Conservation (phyloP, 495 filamentous ascomycete species). For the Hypoxylon fragiforme region DNA sequence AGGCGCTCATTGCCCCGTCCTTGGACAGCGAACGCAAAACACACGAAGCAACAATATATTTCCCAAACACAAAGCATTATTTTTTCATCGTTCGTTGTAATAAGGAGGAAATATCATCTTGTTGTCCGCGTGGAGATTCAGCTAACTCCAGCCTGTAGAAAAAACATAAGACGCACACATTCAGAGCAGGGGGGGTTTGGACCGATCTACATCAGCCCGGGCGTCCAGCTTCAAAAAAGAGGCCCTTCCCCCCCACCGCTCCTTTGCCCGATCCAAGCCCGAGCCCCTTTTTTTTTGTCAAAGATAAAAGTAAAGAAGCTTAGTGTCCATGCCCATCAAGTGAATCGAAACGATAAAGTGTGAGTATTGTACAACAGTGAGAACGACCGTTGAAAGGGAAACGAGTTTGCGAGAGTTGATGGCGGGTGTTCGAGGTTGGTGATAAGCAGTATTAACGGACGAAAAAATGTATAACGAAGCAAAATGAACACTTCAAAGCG, state of each 20-base stretch:
- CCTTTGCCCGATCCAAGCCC: constrained; percentile 23
- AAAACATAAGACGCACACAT: neutral
- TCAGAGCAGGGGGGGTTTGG: neutral
- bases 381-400: constrained; percentile 10
- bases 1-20: neutral
- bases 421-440: neutral
- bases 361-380: constrained; percentile 28
- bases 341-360: constrained; percentile 2
- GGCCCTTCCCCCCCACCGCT: neutral
- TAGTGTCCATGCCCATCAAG: constrained; percentile 15
- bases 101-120: neutral
- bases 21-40: neutral
- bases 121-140: neutral
- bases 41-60: neutral
- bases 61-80: neutral
- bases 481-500: constrained; percentile 2
- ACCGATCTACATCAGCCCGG: neutral
- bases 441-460: constrained; percentile 28
- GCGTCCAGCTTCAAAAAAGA: neutral
- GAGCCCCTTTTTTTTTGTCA: constrained; percentile 11
- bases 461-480: constrained; percentile 33
- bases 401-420: neutral
- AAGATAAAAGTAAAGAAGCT: neutral
- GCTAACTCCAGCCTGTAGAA: neutral
- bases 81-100: too few species aligned